Evolutionary conservation across 352 stramenopile genomes (phyloP).

Genomic region (Phytophthora brassicae): DNA sequence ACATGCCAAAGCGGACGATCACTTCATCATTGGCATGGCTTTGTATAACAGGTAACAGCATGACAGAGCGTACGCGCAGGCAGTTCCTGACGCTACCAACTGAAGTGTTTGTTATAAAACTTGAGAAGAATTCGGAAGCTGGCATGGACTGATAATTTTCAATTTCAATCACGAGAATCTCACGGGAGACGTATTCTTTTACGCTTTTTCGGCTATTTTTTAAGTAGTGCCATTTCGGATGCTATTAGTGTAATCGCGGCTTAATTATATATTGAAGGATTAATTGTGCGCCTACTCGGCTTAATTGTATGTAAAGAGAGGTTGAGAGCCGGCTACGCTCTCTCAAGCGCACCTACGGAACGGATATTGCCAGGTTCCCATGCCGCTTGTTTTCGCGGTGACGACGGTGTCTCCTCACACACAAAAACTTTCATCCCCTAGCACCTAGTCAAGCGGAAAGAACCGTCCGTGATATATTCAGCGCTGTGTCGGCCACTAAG

Average conservation of each 20-base stretch:
- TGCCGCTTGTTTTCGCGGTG: not conserved
- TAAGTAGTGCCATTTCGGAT: no score
- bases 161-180: not conserved
- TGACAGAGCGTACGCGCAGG: slow-evolving; percentile 53
- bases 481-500: slow-evolving; percentile 1
- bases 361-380: no score
- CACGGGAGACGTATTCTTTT: no score
- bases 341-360: no score
- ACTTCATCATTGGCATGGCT: slow-evolving; percentile 46
- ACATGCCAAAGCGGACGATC: slow-evolving; percentile 23
- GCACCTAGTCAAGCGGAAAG: not conserved
- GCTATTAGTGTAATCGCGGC: no score
- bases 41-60: slow-evolving; percentile 58
- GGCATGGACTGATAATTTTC: not conserved
- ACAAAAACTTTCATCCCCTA: not conserved
- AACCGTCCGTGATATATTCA: slow-evolving; percentile 2
- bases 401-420: not conserved
- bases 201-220: no score
- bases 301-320: no score
- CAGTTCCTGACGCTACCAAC: slow-evolving; percentile 34
- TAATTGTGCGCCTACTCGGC: no score
- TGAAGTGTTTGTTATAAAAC: slow-evolving; percentile 40
- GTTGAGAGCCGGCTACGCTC: no score
- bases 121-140: slow-evolving; percentile 40
- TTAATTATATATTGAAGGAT: no score